Conservation (phyloP, 1,139 yeast species). For the Kodamaea suecica region DNA sequence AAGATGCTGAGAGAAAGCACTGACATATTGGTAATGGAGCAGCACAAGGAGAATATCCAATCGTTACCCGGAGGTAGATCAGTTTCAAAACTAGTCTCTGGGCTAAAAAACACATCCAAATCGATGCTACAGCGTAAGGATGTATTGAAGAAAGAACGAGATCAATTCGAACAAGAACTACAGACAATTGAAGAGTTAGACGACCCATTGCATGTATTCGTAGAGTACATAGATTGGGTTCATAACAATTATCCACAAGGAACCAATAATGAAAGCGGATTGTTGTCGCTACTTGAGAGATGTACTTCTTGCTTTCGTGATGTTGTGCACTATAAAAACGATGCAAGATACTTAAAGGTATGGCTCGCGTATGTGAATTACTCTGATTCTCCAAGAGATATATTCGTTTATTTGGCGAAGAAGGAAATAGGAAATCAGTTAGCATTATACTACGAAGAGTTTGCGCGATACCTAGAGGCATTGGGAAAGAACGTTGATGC, state of each 20-base stretch:
- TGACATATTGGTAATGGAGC: conserved; percentile 56
- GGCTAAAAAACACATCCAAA: conserved; percentile 27
- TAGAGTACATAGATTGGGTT: conserved; percentile 74
- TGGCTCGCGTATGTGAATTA: conserved; percentile 78
- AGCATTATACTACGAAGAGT: conserved; percentile 77
- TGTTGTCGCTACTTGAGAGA: conserved; percentile 63
- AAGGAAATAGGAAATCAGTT: conserved; percentile 68
- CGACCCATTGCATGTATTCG: conserved; percentile 75
- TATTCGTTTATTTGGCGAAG: conserved; percentile 69
- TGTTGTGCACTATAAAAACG: conserved; percentile 67
- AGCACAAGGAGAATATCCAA: conserved; percentile 76
- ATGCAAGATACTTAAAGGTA: conserved; percentile 70
- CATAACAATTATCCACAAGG: conserved; percentile 68
- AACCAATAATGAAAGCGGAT: conserved; percentile 60
- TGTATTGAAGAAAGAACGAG: conserved; percentile 33
- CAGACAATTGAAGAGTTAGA: conserved; percentile 57
- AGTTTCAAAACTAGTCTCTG: conserved; percentile 52
- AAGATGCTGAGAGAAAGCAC: conserved; percentile 5
- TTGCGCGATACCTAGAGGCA: conserved; percentile 63
- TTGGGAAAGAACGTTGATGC: conserved; percentile 58
- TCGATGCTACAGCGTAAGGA: conserved; percentile 23
- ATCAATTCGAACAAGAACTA: conserved; percentile 43
- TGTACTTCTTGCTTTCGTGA: conserved; percentile 73
- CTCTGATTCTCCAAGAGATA: conserved; percentile 69
- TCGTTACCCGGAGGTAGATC: conserved; percentile 72